Conservation (phyloP, 2,329 filamentous ascomycete genomes). For the Paecilomyces niveus region DNA sequence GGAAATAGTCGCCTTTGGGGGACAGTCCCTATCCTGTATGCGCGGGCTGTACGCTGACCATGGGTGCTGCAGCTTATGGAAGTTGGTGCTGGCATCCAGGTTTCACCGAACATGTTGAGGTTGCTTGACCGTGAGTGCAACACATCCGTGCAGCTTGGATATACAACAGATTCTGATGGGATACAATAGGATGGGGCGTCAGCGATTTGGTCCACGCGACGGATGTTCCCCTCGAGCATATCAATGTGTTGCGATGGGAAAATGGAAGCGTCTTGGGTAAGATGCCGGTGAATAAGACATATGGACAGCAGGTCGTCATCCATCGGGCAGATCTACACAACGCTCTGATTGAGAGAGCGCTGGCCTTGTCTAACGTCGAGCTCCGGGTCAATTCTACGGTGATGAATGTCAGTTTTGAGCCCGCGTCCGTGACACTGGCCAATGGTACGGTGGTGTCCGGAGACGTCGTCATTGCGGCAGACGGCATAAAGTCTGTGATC, state of each 20-base stretch:
- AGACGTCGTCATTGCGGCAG: constrained; percentile 47
- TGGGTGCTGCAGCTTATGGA: constrained; percentile 21
- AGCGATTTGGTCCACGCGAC: constrained; percentile 25
- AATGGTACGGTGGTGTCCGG: constrained; percentile 23
- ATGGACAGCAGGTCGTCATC: constrained; percentile 27
- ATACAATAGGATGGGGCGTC: constrained; percentile 26
- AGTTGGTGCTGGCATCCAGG: constrained; percentile 75
- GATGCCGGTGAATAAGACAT: constrained; percentile 28
- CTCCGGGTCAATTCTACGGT: constrained; percentile 23
- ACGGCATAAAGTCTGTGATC: constrained; percentile 47
- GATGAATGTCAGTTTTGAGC: constrained; percentile 18
- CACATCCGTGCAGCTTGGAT: not conserved
- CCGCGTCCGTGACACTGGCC: constrained; percentile 20
- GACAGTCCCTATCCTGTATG: too few species aligned
- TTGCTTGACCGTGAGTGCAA: constrained; percentile 54
- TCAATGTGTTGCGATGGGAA: constrained; percentile 29
- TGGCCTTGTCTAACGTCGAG: constrained; percentile 22
- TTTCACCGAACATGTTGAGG: constrained; percentile 72
- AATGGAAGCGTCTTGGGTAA: constrained; percentile 23
- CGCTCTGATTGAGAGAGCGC: constrained; percentile 20
- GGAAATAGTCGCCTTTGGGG: not conserved
- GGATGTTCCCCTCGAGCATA: constrained; percentile 26
- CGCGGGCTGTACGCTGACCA: constrained; percentile 1
- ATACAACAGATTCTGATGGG: not conserved
- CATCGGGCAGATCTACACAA: constrained; percentile 31